Base-by-base conservation (phyloP, 352 stramenopile genomes). In the Globisporangium echinulatum region DNA sequence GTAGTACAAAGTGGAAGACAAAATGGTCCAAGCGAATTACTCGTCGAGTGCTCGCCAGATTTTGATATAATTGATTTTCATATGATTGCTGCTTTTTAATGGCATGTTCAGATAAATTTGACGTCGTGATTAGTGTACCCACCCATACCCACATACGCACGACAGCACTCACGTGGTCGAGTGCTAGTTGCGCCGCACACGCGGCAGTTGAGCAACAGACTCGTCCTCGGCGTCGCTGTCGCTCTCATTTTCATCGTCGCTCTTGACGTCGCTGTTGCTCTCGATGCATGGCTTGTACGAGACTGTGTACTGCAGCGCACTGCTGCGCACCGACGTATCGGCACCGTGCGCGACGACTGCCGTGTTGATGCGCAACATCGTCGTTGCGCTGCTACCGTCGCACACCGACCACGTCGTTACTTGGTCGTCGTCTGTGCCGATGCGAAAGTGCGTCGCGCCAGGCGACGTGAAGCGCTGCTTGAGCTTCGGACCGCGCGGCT, bases 341-440 rank as follows among this genome's bases (percentile, higher is more conserved):
- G 48, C 11, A 3, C 67, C 69, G 33, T 59, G 63, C 6, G 67
- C 64, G 1, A 71, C 38, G n/a, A 77, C 52, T 40, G 69, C 67
- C 13, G 59, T 64, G 42, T 77, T 74, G 55, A 77, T 51, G 40
- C 69, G 69, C 11, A 77, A 39, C 1, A 14, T 54, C 38, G 17
- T 54, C 38, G 64, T 51, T 14, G 54, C 4, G 17, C 19, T 46
- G 8, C 61, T 33, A 33, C 25, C 25, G 25, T 33, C 61, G 51
- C 69, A 77, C 52, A 50, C 39, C 5, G 63, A 72, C 69, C 69
- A 77, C 42, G 68, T 59, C 4, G 58, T 76, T 15, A 13, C 50
- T 36, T 36, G 5, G 40, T 50, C 14, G 17, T 13, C 17, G 6
- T 42, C 13, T 55, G 13, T 14, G 7, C 44, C 57, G 0, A 47